Percentiles rank a stretch among this genome's conserved stretches.
Evolutionary conservation across 306 rosid species (phyloP).

Genomic region (Amphicarpaea edgeworthii): DNA sequence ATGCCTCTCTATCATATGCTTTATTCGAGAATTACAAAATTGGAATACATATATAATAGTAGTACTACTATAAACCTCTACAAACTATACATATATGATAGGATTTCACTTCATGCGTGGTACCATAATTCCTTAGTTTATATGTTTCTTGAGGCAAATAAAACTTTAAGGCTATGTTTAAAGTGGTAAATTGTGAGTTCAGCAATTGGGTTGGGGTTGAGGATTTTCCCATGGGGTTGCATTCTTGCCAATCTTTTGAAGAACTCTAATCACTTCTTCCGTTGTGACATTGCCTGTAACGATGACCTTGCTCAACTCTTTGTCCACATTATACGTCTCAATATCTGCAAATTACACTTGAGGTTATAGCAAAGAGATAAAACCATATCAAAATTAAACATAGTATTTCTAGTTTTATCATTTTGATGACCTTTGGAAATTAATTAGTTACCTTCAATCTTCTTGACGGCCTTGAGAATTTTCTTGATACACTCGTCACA

Average conservation of each 20-base stretch:
- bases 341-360: conserved; percentile 60
- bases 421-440: background rate
- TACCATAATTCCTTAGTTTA: background rate
- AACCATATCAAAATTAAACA: background rate
- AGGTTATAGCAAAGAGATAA: too few species aligned
- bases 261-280: conserved; percentile 69
- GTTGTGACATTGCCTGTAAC: conserved; percentile 79
- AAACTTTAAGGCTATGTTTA: background rate
- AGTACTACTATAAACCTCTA: conserved; percentile 11
- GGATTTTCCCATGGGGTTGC: conserved; percentile 65
- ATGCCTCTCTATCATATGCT: background rate
- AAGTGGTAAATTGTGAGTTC: conserved; percentile 14
- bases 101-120: background rate
- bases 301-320: conserved; percentile 69
- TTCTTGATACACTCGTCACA: conserved; percentile 90
- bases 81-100: background rate
- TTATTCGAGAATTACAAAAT: conserved; percentile 32
- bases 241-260: conserved; percentile 71
- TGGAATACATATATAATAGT: background rate
- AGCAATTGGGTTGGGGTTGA: conserved; percentile 43
- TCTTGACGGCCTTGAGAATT: conserved; percentile 86
- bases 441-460: conserved; percentile 66
- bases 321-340: conserved; percentile 79
- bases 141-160: background rate
- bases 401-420: background rate